These are phyloP conservation scores for Thermothelomyces thermophilus DNA, from an alignment of 2,329 filamentous ascomycete genomes.

Conservation along the genomic window DNA sequence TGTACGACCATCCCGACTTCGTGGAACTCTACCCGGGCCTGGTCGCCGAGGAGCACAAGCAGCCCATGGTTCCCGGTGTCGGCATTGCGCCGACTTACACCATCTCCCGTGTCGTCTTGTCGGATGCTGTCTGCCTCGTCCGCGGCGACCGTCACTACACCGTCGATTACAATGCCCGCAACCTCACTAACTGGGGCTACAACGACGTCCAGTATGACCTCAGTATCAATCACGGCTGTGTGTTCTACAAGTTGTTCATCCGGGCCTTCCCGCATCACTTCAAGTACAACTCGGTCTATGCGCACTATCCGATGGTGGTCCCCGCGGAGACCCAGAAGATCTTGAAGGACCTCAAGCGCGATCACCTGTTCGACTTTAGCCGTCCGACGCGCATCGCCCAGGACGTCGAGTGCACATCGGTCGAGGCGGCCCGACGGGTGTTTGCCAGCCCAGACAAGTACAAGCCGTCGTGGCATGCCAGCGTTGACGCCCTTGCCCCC, in stretches of 20 bases:
- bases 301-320: slow-evolving; percentile 67
- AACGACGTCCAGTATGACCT: slow-evolving; percentile 67
- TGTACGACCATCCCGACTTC: slow-evolving; percentile 73
- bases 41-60: slow-evolving; percentile 68
- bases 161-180: slow-evolving; percentile 64
- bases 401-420: slow-evolving; percentile 52
- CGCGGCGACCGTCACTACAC: slow-evolving; percentile 76
- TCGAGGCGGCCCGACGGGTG: slow-evolving; percentile 54
- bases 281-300: slow-evolving; percentile 70
- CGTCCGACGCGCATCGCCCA: slow-evolving; percentile 48
- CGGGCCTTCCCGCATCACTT: slow-evolving; percentile 77
- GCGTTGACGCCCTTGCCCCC: slow-evolving; percentile 57
- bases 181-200: slow-evolving; percentile 80
- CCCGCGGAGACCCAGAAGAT: slow-evolving; percentile 68
- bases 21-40: slow-evolving; percentile 78
- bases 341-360: slow-evolving; percentile 59
- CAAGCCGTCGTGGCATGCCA: slow-evolving; percentile 58
- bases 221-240: slow-evolving; percentile 70
- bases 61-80: slow-evolving; percentile 65
- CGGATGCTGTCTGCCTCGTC: slow-evolving; percentile 71
- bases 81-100: slow-evolving; percentile 72
- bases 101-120: slow-evolving; percentile 68
- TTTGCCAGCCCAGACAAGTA: slow-evolving; percentile 56
- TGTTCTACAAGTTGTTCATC: slow-evolving; percentile 78
- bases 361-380: slow-evolving; percentile 62